A percentile compares a stretch with the other conserved stretches of the same genome.
Evolutionary conservation across 2,329 filamentous ascomycete species (phyloP).

Genomic region (Talaromyces amestolkiae): DNA sequence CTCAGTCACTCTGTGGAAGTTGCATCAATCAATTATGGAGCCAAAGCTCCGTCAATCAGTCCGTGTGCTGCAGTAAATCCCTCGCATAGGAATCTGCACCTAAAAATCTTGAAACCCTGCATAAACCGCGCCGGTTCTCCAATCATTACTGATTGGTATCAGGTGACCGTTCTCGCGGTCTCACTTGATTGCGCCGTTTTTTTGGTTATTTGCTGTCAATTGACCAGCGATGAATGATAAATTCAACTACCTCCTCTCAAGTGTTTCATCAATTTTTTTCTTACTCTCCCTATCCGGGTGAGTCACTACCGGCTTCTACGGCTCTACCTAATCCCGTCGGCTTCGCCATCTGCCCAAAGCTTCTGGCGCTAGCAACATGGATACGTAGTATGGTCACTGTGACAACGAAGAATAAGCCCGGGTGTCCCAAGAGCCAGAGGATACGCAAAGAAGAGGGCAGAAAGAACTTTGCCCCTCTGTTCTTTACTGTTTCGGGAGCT

Average conservation of each 20-base stretch:
- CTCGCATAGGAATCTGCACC: constrained; percentile 1
- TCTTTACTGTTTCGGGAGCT: not conserved
- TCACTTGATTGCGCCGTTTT: not conserved
- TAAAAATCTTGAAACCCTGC: constrained; percentile 8
- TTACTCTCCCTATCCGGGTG: not conserved
- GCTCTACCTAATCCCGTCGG: constrained; percentile 6
- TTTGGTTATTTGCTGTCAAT: not conserved
- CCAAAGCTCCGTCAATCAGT: not conserved
- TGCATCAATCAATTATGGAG: not conserved
- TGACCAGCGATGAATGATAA: not conserved
- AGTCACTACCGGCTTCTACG: not conserved
- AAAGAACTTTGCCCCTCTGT: constrained; percentile 16
- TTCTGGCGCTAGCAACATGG: constrained; percentile 11
- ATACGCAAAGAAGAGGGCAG: constrained; percentile 3
- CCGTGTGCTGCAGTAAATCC: constrained; percentile 1
- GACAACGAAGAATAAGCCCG: constrained; percentile 16
- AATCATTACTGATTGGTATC: not conserved
- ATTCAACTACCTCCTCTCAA: not conserved
- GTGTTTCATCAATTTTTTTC: not conserved
- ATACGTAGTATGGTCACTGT: constrained; percentile 16
- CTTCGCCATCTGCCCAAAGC: constrained; percentile 13
- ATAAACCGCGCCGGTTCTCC: not conserved
- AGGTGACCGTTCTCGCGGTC: not conserved
- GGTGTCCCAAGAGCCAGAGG: not conserved
- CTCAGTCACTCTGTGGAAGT: not conserved